Percentiles rank a stretch among this genome's conserved stretches.
These are phyloP conservation scores for Chalciporus piperatus DNA, from an alignment of 768 basidiomycete genomes.

Conservation along the genomic window DNA sequence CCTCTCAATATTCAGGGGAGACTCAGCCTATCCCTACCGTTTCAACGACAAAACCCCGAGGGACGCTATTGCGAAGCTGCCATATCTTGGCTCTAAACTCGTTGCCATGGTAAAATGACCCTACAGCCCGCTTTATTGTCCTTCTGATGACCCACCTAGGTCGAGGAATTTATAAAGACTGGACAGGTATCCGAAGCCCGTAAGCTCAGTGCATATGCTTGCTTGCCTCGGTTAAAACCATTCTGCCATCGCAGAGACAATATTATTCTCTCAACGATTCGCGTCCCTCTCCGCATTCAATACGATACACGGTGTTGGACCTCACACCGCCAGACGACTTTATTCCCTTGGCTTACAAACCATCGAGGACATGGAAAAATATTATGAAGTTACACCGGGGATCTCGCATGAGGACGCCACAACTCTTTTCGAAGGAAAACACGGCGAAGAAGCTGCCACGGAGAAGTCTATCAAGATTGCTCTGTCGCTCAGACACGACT, in stretches of 20 bases:
- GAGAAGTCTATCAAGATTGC: constrained; percentile 54
- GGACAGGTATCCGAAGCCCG: constrained; percentile 62
- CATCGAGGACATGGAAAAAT: constrained; percentile 63
- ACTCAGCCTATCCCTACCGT: constrained; percentile 46
- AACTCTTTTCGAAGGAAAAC: constrained; percentile 22
- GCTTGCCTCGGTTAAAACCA: neutral
- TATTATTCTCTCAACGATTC: constrained; percentile 50
- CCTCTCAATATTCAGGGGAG: neutral
- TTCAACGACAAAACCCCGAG: constrained; percentile 39
- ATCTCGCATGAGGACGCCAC: constrained; percentile 28
- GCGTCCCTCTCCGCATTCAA: constrained; percentile 55
- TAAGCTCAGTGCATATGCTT: constrained; percentile 17
- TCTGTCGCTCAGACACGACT: constrained; percentile 56
- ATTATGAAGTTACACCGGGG: constrained; percentile 46
- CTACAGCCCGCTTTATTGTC: neutral
- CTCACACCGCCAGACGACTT: constrained; percentile 62
- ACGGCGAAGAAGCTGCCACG: constrained; percentile 21
- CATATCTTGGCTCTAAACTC: constrained; percentile 52
- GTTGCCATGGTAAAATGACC: constrained; percentile 40
- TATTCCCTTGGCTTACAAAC: constrained; percentile 66
- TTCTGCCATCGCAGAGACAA: constrained; percentile 40
- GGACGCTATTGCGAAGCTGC: constrained; percentile 41
- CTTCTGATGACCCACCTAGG: constrained; percentile 35
- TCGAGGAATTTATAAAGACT: constrained; percentile 56
- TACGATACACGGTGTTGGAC: constrained; percentile 71